Evolutionary conservation across 306 rosid genomes (phyloP), one percentile per base, ranked within the genome.

Genomic region (Crotalaria pallida): DNA sequence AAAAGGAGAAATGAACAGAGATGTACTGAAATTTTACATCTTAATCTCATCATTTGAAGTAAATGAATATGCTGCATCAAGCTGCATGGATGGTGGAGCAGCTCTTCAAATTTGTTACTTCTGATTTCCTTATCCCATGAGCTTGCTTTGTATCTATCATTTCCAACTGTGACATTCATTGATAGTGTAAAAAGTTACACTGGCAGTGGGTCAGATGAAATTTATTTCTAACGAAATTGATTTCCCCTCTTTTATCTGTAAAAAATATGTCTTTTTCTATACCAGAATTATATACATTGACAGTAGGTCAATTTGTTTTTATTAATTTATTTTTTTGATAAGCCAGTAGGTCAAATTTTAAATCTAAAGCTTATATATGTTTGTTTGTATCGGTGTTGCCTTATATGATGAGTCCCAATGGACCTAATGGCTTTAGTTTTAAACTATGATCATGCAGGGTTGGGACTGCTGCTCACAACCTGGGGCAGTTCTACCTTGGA

Each of bases 381-480:
- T 0, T 34, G 11, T n/a, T n/a, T n/a, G n/a, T 27, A 6, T 27
- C 5, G 8, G 1, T 55, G 47, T n/a, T 33, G 13, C 55, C 47
- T 48, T 48, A 5, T 40, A 12, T 15, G 18, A 33, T 36, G 58
- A 60, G 27, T 41, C 67, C 34, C 44, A 61, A 18, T 11, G 19
- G 34, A 12, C 8, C 11, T 8, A 57, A 15, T 44, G 48, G 58
- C 48, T 76, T 51, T 51, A 72, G 23, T 47, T 57, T 22, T 69
- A 45, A 75, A 55, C 67, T 77, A 17, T 76, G 50, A 65, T 78
- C 65, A 15, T 84, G 36, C 80, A 93, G 98, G 55, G 89, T 93
- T 76, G 94, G 84, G 47, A 81, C 86, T 74, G 94, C 98, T 65
- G 71, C 76, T 76, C 98, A 90, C 84, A 93, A 93, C 84, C 87